phyloP scores from a whole-genome alignment of 257 asterid species.

The Solanum sejunctum region DNA sequence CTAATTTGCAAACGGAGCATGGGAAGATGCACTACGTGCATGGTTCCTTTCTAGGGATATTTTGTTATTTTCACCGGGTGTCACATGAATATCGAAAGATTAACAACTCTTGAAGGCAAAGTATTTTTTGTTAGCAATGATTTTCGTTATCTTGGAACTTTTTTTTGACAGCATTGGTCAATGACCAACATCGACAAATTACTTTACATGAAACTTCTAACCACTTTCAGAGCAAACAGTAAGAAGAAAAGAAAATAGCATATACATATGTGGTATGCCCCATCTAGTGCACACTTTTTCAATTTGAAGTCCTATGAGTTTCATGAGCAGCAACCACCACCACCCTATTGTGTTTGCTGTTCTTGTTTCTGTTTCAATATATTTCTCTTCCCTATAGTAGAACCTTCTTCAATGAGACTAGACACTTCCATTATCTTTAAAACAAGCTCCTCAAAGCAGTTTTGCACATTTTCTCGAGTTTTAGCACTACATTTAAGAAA shows the following conservation, averaged over 20 bases:
- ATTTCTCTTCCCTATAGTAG: constrained; percentile 53
- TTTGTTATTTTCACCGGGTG: too few species aligned
- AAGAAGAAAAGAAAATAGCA: not conserved
- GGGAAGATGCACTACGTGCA: too few species aligned
- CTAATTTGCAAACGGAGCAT: too few species aligned
- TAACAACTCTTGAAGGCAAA: too few species aligned
- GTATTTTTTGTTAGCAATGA: too few species aligned
- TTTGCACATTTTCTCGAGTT: constrained; percentile 80
- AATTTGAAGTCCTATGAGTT: not conserved
- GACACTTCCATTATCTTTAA: constrained; percentile 94
- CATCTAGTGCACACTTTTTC: not conserved
- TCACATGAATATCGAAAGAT: too few species aligned
- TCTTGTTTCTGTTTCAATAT: constrained; percentile 74
- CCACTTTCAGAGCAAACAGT: not conserved
- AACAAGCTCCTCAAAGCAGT: constrained; percentile 66
- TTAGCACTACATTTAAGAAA: constrained; percentile 86
- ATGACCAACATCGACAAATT: not conserved
- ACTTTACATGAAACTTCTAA: not conserved
- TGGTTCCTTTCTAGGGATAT: too few species aligned
- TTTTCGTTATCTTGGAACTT: too few species aligned
- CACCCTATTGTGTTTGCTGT: constrained; percentile 26
- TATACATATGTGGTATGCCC: not conserved
- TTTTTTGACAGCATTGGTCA: not conserved
- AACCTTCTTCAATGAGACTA: constrained; percentile 76
- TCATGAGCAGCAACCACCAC: constrained; percentile 66